A percentile compares a stretch with the other conserved stretches of the same genome.
These are phyloP conservation scores for Thraustochytrium striatum DNA, from an alignment of 352 stramenopile genomes.

Conservation along the genomic window DNA sequence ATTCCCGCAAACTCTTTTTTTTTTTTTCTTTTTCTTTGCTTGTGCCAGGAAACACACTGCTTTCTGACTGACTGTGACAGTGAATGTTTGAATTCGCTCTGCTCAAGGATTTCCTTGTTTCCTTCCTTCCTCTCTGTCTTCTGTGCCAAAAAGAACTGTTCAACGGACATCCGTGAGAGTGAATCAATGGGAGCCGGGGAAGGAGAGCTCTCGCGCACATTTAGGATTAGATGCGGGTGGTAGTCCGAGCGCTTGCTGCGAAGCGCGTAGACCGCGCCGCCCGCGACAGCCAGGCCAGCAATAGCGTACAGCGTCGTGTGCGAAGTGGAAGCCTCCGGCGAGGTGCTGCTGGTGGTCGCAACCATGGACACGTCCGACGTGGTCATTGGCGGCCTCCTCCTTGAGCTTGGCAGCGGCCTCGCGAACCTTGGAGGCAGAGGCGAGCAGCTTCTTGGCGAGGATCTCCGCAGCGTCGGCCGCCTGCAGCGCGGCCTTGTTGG, in stretches of 20 bases:
- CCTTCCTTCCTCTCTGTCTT: background rate
- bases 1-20: background rate
- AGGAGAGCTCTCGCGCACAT: no score
- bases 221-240: no score
- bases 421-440: constrained; percentile 10
- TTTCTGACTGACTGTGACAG: background rate
- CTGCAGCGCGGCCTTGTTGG: constrained; percentile 20
- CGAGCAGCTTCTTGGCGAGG: constrained; percentile 24
- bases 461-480: constrained; percentile 32
- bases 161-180: no score
- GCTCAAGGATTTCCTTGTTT: background rate
- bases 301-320: no score
- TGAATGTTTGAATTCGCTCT: background rate
- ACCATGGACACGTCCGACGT: background rate
- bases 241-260: no score
- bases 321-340: no score
- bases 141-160: background rate
- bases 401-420: background rate
- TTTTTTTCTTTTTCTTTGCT: background rate
- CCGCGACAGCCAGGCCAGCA: no score
- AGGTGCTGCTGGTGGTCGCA: background rate
- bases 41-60: background rate
- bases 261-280: no score
- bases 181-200: no score
- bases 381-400: background rate